Evolutionary conservation across 2,329 filamentous ascomycete species (phyloP).

Genomic region (Leptographium wingfieldii): DNA sequence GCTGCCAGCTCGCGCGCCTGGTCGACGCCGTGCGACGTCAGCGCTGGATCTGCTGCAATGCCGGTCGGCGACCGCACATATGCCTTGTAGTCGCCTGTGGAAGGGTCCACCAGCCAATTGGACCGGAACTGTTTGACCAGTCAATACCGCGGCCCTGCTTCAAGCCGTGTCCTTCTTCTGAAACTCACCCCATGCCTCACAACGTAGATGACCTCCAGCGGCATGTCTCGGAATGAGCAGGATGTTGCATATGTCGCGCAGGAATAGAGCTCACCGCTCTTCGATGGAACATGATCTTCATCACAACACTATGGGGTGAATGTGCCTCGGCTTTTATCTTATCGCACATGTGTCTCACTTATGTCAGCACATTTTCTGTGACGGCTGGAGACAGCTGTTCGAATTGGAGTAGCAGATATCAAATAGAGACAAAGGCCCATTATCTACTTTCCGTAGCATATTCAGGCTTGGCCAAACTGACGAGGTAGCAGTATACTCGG

Average conservation of each 20-base stretch:
- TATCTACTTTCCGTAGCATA: no score
- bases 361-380: background rate
- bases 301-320: background rate
- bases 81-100: slow-evolving; percentile 65
- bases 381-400: background rate
- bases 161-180: background rate
- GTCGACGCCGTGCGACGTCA: slow-evolving; percentile 74
- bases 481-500: no score
- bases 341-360: background rate
- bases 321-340: background rate
- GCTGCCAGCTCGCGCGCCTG: slow-evolving; percentile 68
- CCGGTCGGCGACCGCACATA: slow-evolving; percentile 71
- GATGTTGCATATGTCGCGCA: background rate
- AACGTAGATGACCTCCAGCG: slow-evolving; percentile 60
- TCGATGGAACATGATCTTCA: background rate
- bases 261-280: background rate
- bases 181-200: slow-evolving; percentile 61
- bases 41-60: slow-evolving; percentile 73
- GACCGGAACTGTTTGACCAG: slow-evolving; percentile 58
- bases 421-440: no score
- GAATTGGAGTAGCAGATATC: background rate
- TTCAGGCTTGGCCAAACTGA: no score
- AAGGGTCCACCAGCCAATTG: slow-evolving; percentile 74
- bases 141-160: background rate
- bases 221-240: slow-evolving; percentile 30